Evolutionary conservation across 768 basidiomycete species (phyloP), one percentile per base, ranked within the genome.

Genomic region (Tylopilus balloui): DNA sequence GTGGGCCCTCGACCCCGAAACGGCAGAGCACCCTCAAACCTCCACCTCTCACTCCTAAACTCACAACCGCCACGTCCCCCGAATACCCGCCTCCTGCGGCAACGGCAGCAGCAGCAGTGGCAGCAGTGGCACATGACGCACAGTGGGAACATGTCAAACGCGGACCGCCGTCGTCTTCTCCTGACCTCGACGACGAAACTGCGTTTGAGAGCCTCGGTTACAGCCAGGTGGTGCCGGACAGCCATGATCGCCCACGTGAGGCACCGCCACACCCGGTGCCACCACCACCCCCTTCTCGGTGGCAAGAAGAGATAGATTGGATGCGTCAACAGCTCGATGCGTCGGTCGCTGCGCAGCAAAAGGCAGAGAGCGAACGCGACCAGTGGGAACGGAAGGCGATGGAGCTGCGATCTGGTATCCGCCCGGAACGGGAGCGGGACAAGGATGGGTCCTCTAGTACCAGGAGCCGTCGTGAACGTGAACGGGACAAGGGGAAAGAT

Each of bases 181-280:
- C 45, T 14, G 57, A 57, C 7, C 20, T 14, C 14, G 62, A 62
- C 24, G 62, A 63, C 13, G 56, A 53, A 5, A 27, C 42, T 8
- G 20, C 49, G 7, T 48, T 52, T 5, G 62, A 62, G 44, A 50
- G 36, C n/a, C 42, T 64, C 28, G 53, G 51, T 6, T 51, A 50
- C n/a, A 65, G 60, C 37, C 63, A 59, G 28, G 51, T 59, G 13
- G n/a, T n/a, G n/a, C n/a, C n/a, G n/a, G 62, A 58, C 13, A 20
- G 17, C 3, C 28, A 38, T 4, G 44, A 45, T 23, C 45, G 31
- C 2, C 34, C 36, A 6, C 48, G 44, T 21, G 44, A 28, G 5
- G 32, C 44, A 32, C 43, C 29, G n/a, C 17, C 17, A 1, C 21
- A 10, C 10, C 9, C 20, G 5, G 25, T 32, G 3, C n/a, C 20